Evolutionary conservation across 1,139 yeast species (phyloP).

Genomic region (Geotrichum macrosporum): DNA sequence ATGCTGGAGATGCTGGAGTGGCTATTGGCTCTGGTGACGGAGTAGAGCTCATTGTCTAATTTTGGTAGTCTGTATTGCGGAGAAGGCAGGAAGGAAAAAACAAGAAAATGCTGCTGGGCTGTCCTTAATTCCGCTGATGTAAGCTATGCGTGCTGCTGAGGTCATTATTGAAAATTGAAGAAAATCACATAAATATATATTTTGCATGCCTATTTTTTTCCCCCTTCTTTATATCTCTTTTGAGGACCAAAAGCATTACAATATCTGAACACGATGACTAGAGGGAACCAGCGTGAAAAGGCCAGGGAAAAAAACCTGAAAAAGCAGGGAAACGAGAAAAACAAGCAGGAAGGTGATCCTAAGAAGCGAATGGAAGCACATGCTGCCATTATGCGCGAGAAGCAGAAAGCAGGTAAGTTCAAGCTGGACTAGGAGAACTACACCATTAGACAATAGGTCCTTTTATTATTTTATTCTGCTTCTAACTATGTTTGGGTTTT

Average conservation of each 20-base stretch:
- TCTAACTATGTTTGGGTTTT: no score
- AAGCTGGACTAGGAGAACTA: no score
- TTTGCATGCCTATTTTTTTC: neutral
- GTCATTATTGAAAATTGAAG: neutral
- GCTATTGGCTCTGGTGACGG: constrained; percentile 10
- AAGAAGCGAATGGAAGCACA: constrained; percentile 77
- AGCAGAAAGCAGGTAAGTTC: constrained; percentile 79
- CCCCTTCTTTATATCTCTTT: neutral
- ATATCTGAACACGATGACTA: constrained; percentile 62
- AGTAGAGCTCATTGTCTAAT: neutral
- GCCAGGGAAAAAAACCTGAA: constrained; percentile 86
- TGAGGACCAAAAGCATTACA: no score
- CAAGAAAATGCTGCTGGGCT: neutral
- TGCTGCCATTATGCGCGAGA: constrained; percentile 82
- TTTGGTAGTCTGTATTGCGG: neutral
- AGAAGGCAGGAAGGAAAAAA: neutral
- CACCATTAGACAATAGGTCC: no score
- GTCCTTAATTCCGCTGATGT: neutral
- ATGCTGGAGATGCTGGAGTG: constrained; percentile 1
- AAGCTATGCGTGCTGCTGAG: neutral
- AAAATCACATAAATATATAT: neutral
- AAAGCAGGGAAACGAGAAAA: constrained; percentile 60
- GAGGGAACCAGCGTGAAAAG: constrained; percentile 95
- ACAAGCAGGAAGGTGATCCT: constrained; percentile 78
- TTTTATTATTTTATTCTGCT: no score